Conservation (phyloP, 441 rosid species). For the Pelargonium australe region DNA sequence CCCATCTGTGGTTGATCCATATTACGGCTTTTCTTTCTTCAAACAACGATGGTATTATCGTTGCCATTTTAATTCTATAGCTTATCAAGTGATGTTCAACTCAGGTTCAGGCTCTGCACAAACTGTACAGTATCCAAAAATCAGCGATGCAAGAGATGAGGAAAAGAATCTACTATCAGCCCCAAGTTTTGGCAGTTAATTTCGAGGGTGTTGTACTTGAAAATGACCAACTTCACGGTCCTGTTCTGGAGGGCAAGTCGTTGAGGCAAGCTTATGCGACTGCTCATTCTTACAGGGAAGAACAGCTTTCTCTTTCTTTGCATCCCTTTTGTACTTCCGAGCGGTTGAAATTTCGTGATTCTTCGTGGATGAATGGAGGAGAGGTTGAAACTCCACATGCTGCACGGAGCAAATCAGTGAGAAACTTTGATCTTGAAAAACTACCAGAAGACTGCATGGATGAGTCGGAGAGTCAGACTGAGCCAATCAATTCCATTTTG, state of each 20-base stretch:
- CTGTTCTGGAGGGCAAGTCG: constrained; percentile 10
- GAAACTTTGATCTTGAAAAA: constrained; percentile 16
- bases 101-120: constrained; percentile 17
- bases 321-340: background rate
- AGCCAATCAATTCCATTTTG: background rate
- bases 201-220: background rate
- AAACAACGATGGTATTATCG: background rate
- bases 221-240: constrained; percentile 5
- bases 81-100: constrained; percentile 3
- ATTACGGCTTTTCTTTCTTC: no score
- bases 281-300: constrained; percentile 7
- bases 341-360: background rate
- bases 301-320: constrained; percentile 8
- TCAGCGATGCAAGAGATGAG: constrained; percentile 10
- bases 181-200: constrained; percentile 5
- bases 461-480: constrained; percentile 7
- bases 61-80: background rate
- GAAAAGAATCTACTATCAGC: background rate
- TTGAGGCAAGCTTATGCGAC: constrained; percentile 5
- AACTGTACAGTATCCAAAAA: constrained; percentile 11
- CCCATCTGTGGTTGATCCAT: no score
- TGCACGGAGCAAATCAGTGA: constrained; percentile 9
- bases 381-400: background rate
- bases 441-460: constrained; percentile 14
- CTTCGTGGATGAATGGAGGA: background rate